Base-by-base conservation (phyloP, 2,329 filamentous ascomycete genomes). In the Neocatenulostroma microsporum region DNA sequence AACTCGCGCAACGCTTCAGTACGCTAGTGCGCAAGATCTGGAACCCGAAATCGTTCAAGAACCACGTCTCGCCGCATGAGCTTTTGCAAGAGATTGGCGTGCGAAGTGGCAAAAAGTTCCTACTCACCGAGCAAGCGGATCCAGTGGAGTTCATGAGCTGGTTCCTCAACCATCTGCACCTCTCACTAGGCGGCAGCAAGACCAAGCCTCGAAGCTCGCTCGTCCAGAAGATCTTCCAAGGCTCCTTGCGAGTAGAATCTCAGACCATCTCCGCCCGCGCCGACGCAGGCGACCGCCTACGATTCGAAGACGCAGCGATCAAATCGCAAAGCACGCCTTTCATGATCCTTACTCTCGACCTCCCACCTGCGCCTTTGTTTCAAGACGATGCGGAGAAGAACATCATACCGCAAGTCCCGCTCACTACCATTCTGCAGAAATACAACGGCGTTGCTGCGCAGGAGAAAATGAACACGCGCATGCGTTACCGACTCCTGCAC, bases 11-110 rank as follows among this genome's bases (percentile, higher is more conserved):
- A 59, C 78, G 91, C 9, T 88, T 89, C 56, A 84, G 83, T 49
- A 91, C 87, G 36, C 73, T 98, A 14, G 78, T 96, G 42, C 83
- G 91, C 58, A 98, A 98, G 66, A 85, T 98, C 48, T 98, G 91
- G 91, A 98, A 98, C 59, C 82, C 88, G 2, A 82, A 84, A 50
- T 89, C 91, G 7, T 98, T 98, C 73, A 93, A 94, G 62, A 81
- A 82, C 4, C 91, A 98, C 62, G 91, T 98, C 35, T 96, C 89
- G 8, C 91, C 91, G 0, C 91, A 98, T 68, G 91, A 98, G 63
- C 74, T 98, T 20, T 78, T 98, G 2, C 91, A 98, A 63, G 89
- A 96, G 60, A 84, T 98, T 46, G 84, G 88, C 1, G 69, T 95
- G 27, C 80, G 80, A 32, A 95, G 88, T 21, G 88, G 82, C 50